A percentile compares a stretch with the other conserved stretches of the same genome.
Evolutionary conservation across 2,329 filamentous ascomycete genomes (phyloP).

Genomic region (Diaporthe sp.): DNA sequence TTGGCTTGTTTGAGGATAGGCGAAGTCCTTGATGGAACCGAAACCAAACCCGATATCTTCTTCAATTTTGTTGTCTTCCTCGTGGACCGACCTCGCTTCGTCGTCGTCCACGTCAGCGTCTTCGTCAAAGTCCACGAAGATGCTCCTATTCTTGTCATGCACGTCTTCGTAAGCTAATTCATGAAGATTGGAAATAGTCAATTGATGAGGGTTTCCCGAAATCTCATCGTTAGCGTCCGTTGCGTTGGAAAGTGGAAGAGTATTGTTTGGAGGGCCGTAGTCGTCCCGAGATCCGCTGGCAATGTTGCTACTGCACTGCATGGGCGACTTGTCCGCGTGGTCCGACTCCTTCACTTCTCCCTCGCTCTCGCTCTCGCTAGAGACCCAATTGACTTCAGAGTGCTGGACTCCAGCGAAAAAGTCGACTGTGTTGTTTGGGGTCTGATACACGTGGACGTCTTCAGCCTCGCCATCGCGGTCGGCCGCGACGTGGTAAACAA

Average conservation of each 20-base stretch:
- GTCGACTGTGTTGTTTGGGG: background rate
- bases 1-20: background rate
- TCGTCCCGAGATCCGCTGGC: no score
- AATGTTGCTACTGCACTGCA: background rate
- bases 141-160: background rate
- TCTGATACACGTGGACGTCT: background rate
- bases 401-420: background rate
- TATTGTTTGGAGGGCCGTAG: background rate
- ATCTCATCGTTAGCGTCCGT: background rate
- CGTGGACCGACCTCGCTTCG: background rate
- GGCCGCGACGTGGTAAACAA: background rate
- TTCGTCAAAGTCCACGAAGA: background rate
- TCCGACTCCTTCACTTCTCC: background rate
- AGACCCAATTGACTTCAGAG: background rate
- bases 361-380: background rate
- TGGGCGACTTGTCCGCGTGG: background rate
- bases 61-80: background rate
- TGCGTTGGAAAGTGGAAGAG: background rate
- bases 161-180: background rate
- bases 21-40: no score
- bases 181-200: background rate
- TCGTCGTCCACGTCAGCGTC: background rate
- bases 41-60: background rate
- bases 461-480: background rate
- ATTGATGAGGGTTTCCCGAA: no score